Evolutionary conservation across 139 green algal species (phyloP), one percentile per base, ranked within the genome.

Genomic region (Coccomyxa sp.): DNA sequence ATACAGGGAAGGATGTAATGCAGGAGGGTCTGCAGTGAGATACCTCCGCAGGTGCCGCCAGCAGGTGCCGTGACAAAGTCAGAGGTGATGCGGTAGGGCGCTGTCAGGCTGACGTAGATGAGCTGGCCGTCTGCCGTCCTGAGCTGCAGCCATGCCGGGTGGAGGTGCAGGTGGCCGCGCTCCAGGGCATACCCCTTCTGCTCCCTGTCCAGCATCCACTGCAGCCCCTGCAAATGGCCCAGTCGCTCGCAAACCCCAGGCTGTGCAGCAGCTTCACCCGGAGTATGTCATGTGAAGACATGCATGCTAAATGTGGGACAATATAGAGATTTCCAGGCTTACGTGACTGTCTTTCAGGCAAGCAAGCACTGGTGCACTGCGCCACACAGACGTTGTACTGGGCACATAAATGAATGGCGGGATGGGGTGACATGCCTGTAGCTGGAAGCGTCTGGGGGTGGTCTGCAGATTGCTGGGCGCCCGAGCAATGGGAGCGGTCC

Each of bases 191-290:
- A 85, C 27, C 89, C 85, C 29, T 78, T 76, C 37, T 44, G 39
- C 79, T 93, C 89, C 1, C 89, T 82, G 8, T 78, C 71, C 54
- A 92, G 64, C 87, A 92, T 92, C 89, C 89, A 93, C 38, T 83
- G 69, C 74, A 93, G 82, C 14, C 85, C 89, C 58, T 86, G 79
- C 16, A 35, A 7, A n/a, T n/a, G n/a, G n/a, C n/a, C n/a, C n/a
- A n/a, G n/a, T n/a, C n/a, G n/a, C n/a, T n/a, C n/a, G n/a, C n/a
- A n/a, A n/a, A n/a, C n/a, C n/a, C n/a, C n/a, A n/a, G n/a, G n/a
- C n/a, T n/a, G n/a, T n/a, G n/a, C n/a, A n/a, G n/a, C n/a, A n/a
- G n/a, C n/a, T n/a, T n/a, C n/a, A n/a, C n/a, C n/a, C n/a, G n/a
- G n/a, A n/a, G n/a, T n/a, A n/a, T n/a, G n/a, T n/a, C n/a, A n/a